Base-by-base conservation (phyloP, 352 stramenopile species). In the Globisporangium solare region DNA sequence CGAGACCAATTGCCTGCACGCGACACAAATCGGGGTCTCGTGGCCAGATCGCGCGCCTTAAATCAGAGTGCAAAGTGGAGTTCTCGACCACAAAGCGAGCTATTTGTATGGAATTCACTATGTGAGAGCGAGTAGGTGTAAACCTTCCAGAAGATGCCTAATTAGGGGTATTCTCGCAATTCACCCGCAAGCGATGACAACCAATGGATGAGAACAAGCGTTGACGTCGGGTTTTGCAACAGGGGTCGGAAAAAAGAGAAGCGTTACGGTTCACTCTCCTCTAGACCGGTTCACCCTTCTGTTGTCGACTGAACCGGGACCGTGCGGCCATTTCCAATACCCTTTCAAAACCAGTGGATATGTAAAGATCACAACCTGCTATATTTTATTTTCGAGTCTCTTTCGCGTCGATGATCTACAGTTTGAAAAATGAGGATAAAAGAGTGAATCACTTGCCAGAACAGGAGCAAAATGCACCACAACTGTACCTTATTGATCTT, bases 401-500 rank as follows among this genome's bases (percentile, higher is more conserved):
- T 41, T 65, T 69, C 27, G 37, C 58, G 32, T 73, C 68, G 53
- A 81, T 67, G 40, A 81, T 64, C 70, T 77, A 43, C 2, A 43
- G 27, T 11, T 11, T 35, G 27, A 18, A 43, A 32, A 22, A 47
- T 48, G 32, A 32, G 10, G 21, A 51, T 18, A 60, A 20, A 56
- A 24, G 31, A 27, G 31, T 59, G 47, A 64, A 35, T 17, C 7
- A 1, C 11, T 12, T 15, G 31, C 3, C 48, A 48, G 2, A 7
- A 21, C 37, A 46, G 40, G n/a, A 27, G 5, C 24, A 27, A 47
- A 35, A 18, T 17, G 12, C 35, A 42, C 48, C 35, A 47, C 56
- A 69, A 47, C 24, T 66, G 18, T 60, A 89, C 76, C 75, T 88
- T 79, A 57, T 74, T 86, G 57, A 90, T 85, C 70, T 88, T 88